Evolutionary conservation across 495 filamentous ascomycete genomes (phyloP).

Genomic region (Amphirosellinia nigrospora): DNA sequence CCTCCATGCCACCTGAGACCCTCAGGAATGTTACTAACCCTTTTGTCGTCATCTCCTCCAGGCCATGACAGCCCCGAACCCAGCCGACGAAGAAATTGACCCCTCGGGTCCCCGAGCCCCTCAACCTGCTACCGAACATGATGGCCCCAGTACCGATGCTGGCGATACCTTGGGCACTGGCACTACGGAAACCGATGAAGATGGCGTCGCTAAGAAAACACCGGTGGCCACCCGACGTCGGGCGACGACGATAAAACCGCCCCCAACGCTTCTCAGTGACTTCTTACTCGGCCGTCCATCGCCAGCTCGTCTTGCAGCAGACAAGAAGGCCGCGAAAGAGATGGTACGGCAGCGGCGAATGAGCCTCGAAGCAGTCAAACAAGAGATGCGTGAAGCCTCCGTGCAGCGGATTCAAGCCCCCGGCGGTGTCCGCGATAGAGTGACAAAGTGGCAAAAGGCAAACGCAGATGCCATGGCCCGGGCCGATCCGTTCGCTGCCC

Average conservation of each 20-base stretch:
- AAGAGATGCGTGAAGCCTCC: conserved; percentile 56
- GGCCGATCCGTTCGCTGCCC: conserved; percentile 46
- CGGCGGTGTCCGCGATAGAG: conserved; percentile 66
- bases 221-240: conserved; percentile 42
- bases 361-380: conserved; percentile 52
- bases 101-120: conserved; percentile 34
- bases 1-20: not conserved
- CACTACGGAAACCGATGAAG: conserved; percentile 24
- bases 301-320: conserved; percentile 49
- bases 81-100: conserved; percentile 39
- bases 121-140: conserved; percentile 20
- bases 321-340: conserved; percentile 41
- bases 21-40: conserved; percentile 22
- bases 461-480: conserved; percentile 60
- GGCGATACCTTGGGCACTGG: conserved; percentile 23
- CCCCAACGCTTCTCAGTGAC: conserved; percentile 57
- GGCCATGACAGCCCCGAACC: conserved; percentile 41
- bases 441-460: conserved; percentile 79
- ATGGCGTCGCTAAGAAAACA: conserved; percentile 50
- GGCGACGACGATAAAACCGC: conserved; percentile 32
- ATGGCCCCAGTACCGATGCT: conserved; percentile 25
- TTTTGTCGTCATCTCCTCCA: conserved; percentile 16
- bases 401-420: conserved; percentile 56
- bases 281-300: conserved; percentile 61
- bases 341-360: conserved; percentile 49